These are phyloP conservation scores for Monosporozyma solicola DNA, from an alignment of 805 yeast species.

Conservation along the genomic window DNA sequence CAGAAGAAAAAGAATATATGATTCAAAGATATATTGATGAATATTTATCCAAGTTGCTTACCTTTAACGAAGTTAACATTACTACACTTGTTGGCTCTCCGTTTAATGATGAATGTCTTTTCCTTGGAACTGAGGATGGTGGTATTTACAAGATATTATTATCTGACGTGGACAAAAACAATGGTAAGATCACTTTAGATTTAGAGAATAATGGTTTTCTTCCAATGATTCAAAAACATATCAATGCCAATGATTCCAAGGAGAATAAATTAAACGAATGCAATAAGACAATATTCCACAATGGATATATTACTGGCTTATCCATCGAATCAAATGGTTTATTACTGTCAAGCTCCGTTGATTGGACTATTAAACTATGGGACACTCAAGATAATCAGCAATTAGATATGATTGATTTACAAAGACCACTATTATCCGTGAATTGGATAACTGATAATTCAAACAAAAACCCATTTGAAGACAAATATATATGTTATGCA, in stretches of 20 bases:
- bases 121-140: constrained; percentile 22
- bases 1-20: background rate
- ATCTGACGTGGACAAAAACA: constrained; percentile 2
- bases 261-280: background rate
- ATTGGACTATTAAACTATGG: constrained; percentile 23
- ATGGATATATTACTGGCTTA: constrained; percentile 15
- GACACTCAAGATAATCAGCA: constrained; percentile 11
- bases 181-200: constrained; percentile 4
- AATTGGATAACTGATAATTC: constrained; percentile 10
- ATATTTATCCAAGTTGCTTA: background rate
- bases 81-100: constrained; percentile 8
- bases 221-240: constrained; percentile 6
- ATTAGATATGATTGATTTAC: constrained; percentile 12
- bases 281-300: constrained; percentile 12
- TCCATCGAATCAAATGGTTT: constrained; percentile 10
- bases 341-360: constrained; percentile 18
- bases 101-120: constrained; percentile 14
- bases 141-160: constrained; percentile 19
- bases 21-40: background rate
- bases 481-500: constrained; percentile 4
- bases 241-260: background rate
- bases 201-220: constrained; percentile 17
- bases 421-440: constrained; percentile 12
- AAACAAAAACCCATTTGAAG: background rate
- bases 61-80: constrained; percentile 2